phyloP scores from a whole-genome alignment of 1,284 basidiomycete genomes.

The Leccinum fuscescens region DNA sequence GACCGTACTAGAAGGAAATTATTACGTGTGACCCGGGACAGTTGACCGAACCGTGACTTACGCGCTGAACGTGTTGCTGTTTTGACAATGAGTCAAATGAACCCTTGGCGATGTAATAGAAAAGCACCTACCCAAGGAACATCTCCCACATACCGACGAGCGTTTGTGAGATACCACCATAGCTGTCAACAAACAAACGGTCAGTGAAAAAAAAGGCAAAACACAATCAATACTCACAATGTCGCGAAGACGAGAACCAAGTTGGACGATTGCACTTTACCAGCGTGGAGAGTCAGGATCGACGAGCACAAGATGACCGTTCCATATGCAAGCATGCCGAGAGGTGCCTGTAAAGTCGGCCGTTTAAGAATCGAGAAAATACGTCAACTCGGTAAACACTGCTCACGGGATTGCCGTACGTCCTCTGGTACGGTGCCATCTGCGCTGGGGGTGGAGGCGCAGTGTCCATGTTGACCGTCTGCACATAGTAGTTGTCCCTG shows the following conservation, averaged over 20 bases:
- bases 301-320: conserved; percentile 33
- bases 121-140: conserved; percentile 27
- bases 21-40: background rate
- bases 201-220: background rate
- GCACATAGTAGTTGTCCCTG: conserved; percentile 29
- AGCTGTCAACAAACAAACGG: conserved; percentile 13
- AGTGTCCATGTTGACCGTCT: conserved; percentile 25
- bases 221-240: conserved; percentile 21
- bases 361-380: conserved; percentile 1
- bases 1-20: conserved; percentile 19
- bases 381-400: background rate
- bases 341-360: conserved; percentile 19
- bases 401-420: conserved; percentile 26
- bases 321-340: conserved; percentile 31
- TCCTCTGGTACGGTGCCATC: conserved; percentile 30
- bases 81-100: conserved; percentile 2
- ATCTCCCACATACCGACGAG: conserved; percentile 34
- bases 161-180: conserved; percentile 31
- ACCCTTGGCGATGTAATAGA: background rate
- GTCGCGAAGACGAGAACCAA: conserved; percentile 31
- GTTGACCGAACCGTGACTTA: conserved; percentile 11
- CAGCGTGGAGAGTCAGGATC: conserved; percentile 22
- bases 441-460: conserved; percentile 15
- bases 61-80: conserved; percentile 30
- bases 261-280: conserved; percentile 22